Base-by-base conservation (phyloP, 1,139 yeast species). In the Sugiyamaella neomexicana region DNA sequence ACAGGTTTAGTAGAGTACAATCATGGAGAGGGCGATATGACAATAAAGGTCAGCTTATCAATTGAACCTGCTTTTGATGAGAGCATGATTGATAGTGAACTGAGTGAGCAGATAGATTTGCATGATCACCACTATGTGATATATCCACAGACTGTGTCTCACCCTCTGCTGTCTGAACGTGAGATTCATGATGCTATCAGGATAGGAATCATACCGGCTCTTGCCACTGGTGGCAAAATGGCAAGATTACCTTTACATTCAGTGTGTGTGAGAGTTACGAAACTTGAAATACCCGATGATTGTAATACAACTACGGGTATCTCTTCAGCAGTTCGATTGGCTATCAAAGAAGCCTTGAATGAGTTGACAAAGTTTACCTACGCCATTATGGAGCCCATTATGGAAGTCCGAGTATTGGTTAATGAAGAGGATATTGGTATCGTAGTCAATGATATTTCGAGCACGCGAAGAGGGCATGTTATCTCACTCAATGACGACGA, bases 341-440 rank as follows among this genome's bases (percentile, higher is more conserved):
- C 80, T 0, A 70, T 80, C 4, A 62, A 71, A 8, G 75, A 76
- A 31, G 76, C 80, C 0, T 51, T 78, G 5, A 62, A 66, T 68
- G 31, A 63, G 43, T 37, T 68, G 59, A 37, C 63, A 7, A 60
- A 58, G 32, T 54, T 58, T 1, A 65, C 72, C 2, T 81, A 80
- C 64, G 77, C 82, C 1, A 69, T 90, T 1, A 75, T 91, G 67
- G 98, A 93, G 69, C 99, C 99, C 0, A 77, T 87, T 25, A 91
- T 93, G 98, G 76, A 80, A 41, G 85, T 89, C 5, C 76, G 76
- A n/a, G 83, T 93, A 0, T 80, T 78, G 51, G 86, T 85, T 1
- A 77, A 78, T 52, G 86, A 89, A 20, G 86, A 81, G 57, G 87
- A 85, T 56, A 72, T 93, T 62, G 99, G 99, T 16, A 79, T 78